These are phyloP conservation scores for Neonectria neomacrospora DNA, from an alignment of 2,329 filamentous ascomycete genomes.

Conservation along the genomic window DNA sequence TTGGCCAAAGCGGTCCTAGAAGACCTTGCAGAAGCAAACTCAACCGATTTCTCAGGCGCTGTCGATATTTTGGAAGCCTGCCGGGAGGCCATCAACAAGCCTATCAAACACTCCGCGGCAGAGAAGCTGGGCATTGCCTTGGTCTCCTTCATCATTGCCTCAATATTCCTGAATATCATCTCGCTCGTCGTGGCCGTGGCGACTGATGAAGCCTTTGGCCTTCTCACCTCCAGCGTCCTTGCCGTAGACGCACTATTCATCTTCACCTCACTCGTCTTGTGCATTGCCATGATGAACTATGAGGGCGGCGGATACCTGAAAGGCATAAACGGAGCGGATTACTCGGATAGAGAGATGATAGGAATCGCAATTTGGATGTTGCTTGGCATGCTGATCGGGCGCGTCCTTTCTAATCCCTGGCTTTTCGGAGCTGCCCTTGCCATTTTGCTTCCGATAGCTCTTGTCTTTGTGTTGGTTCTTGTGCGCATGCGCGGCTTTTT, in stretches of 20 bases:
- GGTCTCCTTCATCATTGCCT: slow-evolving; percentile 29
- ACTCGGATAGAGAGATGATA: slow-evolving; percentile 35
- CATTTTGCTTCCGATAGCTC: slow-evolving; percentile 14
- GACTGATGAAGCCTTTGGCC: background rate
- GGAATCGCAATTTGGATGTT: slow-evolving; percentile 34
- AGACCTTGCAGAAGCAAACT: slow-evolving; percentile 21
- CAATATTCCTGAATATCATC: slow-evolving; percentile 28
- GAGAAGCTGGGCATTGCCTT: slow-evolving; percentile 23
- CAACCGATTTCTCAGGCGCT: background rate
- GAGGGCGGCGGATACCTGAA: slow-evolving; percentile 34
- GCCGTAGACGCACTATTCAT: slow-evolving; percentile 30
- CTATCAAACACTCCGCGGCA: slow-evolving; percentile 23
- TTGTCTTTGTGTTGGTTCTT: slow-evolving; percentile 25
- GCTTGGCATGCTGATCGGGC: slow-evolving; percentile 30
- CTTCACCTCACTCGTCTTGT: slow-evolving; percentile 31
- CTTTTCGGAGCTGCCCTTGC: slow-evolving; percentile 6
- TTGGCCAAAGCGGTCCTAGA: slow-evolving; percentile 29
- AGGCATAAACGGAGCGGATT: slow-evolving; percentile 10
- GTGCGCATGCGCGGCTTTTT: slow-evolving; percentile 34
- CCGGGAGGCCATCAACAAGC: slow-evolving; percentile 24
- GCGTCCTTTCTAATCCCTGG: slow-evolving; percentile 23
- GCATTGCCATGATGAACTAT: slow-evolving; percentile 36
- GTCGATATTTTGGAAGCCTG: slow-evolving; percentile 17
- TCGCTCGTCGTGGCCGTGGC: slow-evolving; percentile 23
- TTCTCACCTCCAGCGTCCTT: slow-evolving; percentile 4